phyloP scores from a whole-genome alignment of 225 moss, liverwort and hornwort species.

The Ulota crispa region DNA sequence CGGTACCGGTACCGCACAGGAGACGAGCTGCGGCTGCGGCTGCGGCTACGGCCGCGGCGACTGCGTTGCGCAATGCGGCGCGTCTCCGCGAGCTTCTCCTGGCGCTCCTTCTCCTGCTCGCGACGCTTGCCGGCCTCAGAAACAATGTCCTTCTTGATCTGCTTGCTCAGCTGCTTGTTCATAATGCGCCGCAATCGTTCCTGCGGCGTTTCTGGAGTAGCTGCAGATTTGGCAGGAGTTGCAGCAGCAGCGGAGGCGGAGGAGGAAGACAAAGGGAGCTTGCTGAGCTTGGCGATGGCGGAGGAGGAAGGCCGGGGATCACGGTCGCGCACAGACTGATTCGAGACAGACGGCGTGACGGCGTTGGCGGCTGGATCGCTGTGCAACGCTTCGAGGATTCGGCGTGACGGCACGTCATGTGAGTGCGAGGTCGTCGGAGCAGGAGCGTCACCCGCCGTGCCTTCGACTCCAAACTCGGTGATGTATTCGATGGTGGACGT shows the following conservation, averaged over 20 bases:
- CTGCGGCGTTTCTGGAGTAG: conserved; percentile 79
- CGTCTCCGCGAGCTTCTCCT: conserved; percentile 97
- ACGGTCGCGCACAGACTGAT: conserved; percentile 59
- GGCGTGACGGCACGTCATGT: conserved; percentile 65
- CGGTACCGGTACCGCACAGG: conserved; percentile 76
- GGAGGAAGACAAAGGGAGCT: conserved; percentile 46
- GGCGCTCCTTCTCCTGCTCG: conserved; percentile 93
- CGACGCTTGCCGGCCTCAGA: conserved; percentile 94
- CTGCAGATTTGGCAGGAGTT: conserved; percentile 12
- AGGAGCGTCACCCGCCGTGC: conserved; percentile 67
- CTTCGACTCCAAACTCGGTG: conserved; percentile 88
- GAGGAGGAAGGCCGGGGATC: conserved; percentile 75
- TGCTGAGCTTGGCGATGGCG: conserved; percentile 92
- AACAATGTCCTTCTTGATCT: conserved; percentile 97
- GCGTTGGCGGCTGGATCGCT: conserved; percentile 88
- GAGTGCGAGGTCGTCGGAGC: conserved; percentile 76
- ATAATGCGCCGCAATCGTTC: conserved; percentile 95
- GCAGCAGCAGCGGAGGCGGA: conserved; percentile 25
- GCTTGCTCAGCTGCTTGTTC: conserved; percentile 97
- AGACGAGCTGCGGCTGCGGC: conserved; percentile 71
- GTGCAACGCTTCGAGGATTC: conserved; percentile 95
- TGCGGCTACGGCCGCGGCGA: conserved; percentile 70
- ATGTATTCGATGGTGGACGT: conserved; percentile 96
- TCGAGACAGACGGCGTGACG: conserved; percentile 60
- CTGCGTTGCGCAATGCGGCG: conserved; percentile 89